Base-by-base conservation (phyloP, 2,329 filamentous ascomycete genomes). In the Ophiocordyceps camponoti-floridani region DNA sequence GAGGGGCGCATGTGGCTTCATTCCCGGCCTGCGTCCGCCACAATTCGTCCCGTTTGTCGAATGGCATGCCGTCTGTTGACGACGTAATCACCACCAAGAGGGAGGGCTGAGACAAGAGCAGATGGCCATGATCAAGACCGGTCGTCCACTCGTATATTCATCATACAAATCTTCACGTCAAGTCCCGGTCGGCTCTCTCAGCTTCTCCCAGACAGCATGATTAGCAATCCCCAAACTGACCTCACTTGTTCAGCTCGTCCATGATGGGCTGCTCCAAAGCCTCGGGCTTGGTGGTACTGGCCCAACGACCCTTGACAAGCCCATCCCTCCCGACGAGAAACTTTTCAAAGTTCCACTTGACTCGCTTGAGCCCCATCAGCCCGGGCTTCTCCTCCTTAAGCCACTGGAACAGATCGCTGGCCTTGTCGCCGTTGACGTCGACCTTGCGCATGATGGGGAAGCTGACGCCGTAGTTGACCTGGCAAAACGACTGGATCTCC, bases 281-380 rank as follows among this genome's bases (percentile, higher is more conserved):
- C 67, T 89, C 85, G 1, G 91, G 91, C 72, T 88, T 91, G 48
- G 83, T 86, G 16, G 78, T 83, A 62, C 84, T 89, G 31, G 85
- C 84, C 86, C 87, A 98, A 51, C 91, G 71, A 27, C 74, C 74
- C 65, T 84, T 82, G 53, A 96, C 86, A 66, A 82, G 74, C 26
- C 91, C 91, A 62, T 96, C 86, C 49, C 77, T 75, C 48, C 81
- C 82, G 51, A 98, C 70, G 50, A 98, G 68, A 67, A 95, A 98
- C 76, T 98, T 98, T 66, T 98, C 91, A 69, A 96, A 98, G 68
- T 98, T 98, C 91, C 91, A 98, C 82, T 96, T 95, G 56, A 98
- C 72, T 49, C 80, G 66, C 79, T 93, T 89, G 58, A 96, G 62
- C 18, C 91, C 91, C 66, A 96, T 66, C 46, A 95, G 57, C 19